A percentile compares a stretch with the other conserved stretches of the same genome.
Evolutionary conservation across 2,329 filamentous ascomycete species (phyloP).

Genomic region (Cladosporium sp.): DNA sequence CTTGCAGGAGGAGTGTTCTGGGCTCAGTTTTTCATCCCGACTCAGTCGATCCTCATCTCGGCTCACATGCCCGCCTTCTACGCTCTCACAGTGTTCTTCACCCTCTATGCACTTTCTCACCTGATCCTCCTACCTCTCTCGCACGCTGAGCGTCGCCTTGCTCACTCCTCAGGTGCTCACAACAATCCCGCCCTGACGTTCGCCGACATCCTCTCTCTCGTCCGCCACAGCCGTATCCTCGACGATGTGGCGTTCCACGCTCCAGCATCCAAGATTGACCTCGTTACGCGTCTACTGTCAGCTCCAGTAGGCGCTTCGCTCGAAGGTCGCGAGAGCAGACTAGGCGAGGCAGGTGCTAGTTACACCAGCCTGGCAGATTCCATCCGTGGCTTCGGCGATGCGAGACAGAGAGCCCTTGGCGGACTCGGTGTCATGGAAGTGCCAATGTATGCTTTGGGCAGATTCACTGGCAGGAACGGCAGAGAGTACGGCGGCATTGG

Average conservation of each 20-base stretch:
- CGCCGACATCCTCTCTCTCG: conserved; percentile 72
- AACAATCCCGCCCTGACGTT: conserved; percentile 66
- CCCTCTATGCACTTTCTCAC: conserved; percentile 64
- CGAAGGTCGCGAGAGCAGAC: conserved; percentile 15
- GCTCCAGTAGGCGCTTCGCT: conserved; percentile 46
- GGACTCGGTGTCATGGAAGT: conserved; percentile 28
- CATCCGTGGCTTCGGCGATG: conserved; percentile 30
- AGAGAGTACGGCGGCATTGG: conserved; percentile 59
- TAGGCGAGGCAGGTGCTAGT: conserved; percentile 19
- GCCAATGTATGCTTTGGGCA: conserved; percentile 53
- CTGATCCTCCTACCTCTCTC: conserved; percentile 67
- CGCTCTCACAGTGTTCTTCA: conserved; percentile 69
- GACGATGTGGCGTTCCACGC: conserved; percentile 70
- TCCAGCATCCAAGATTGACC: conserved; percentile 61
- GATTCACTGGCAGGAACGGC: conserved; percentile 56
- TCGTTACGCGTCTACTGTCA: conserved; percentile 65
- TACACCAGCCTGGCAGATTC: conserved; percentile 29
- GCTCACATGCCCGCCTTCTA: conserved; percentile 67
- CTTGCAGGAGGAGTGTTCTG: conserved; percentile 69
- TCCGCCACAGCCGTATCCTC: conserved; percentile 68
- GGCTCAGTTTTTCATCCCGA: conserved; percentile 57
- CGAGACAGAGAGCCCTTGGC: conserved; percentile 19
- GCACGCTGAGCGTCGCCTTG: conserved; percentile 47
- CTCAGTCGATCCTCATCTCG: conserved; percentile 58
- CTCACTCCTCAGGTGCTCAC: conserved; percentile 50